phyloP scores from a whole-genome alignment of 371 early-diverging fungal species.

The Haplosporangium sp. region DNA sequence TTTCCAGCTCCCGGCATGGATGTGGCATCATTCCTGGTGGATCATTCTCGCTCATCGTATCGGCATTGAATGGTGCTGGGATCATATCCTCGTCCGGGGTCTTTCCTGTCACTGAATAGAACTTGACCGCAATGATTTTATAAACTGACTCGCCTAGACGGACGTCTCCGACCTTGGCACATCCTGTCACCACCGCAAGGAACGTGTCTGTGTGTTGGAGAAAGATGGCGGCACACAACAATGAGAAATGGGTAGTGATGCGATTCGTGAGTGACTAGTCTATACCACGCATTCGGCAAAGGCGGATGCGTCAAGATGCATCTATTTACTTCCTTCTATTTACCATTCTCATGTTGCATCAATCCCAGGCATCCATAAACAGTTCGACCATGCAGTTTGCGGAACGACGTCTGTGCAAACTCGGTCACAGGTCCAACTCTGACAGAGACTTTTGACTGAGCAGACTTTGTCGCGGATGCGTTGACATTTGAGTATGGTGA shows the following conservation, averaged over 20 bases:
- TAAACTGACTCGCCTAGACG: conserved; percentile 71
- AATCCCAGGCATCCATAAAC: conserved; percentile 81
- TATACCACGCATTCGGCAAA: background rate
- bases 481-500: conserved; percentile 16
- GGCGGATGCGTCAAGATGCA: background rate
- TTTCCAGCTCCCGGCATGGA: conserved; percentile 71
- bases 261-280: too few relatives aligned
- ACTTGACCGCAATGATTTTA: conserved; percentile 68
- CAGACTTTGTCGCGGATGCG: conserved; percentile 11
- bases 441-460: conserved; percentile 55
- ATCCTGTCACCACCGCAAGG: conserved; percentile 78
- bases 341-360: conserved; percentile 73
- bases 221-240: background rate
- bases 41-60: conserved; percentile 53
- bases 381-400: conserved; percentile 64
- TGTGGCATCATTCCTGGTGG: conserved; percentile 58
- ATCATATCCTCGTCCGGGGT: conserved; percentile 64
- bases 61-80: conserved; percentile 52
- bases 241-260: too few relatives aligned
- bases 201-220: conserved; percentile 67
- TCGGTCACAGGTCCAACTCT: conserved; percentile 59
- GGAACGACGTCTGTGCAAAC: conserved; percentile 63
- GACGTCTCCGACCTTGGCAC: conserved; percentile 67
- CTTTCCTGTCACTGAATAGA: conserved; percentile 70
- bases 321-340: background rate